phyloP scores from a whole-genome alignment of 192 early-diverging fungal genomes.

The Coemansia asiatica region DNA sequence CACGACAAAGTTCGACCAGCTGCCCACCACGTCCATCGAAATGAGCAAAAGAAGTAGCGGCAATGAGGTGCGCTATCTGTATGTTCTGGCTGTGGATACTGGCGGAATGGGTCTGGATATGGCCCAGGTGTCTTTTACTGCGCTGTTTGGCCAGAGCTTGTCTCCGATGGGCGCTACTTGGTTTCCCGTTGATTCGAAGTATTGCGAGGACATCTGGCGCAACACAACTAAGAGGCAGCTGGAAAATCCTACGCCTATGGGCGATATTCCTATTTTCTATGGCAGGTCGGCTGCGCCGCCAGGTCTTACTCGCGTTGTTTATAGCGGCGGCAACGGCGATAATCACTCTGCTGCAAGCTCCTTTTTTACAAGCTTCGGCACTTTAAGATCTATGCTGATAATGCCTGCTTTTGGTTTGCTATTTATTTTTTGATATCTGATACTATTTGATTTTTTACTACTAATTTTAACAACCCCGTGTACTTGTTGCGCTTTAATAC shows the following conservation, averaged over 20 bases:
- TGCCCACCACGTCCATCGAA: conserved; percentile 21
- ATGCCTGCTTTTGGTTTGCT: not conserved
- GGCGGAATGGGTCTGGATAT: conserved; percentile 57
- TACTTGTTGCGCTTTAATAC: too few species aligned
- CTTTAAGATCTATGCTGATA: not conserved
- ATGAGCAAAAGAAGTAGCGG: conserved; percentile 12
- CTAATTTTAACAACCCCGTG: too few species aligned
- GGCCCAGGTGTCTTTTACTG: conserved; percentile 51
- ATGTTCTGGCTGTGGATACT: conserved; percentile 59
- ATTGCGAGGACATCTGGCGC: conserved; percentile 51
- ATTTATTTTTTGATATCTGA: too few species aligned
- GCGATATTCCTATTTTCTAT: conserved; percentile 16
- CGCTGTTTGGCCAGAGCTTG: conserved; percentile 52
- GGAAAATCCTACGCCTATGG: conserved; percentile 29
- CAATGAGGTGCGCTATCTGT: conserved; percentile 33
- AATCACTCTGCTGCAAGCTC: not conserved
- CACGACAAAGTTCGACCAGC: conserved; percentile 27
- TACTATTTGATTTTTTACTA: too few species aligned
- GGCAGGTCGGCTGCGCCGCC: conserved; percentile 26
- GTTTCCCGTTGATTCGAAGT: conserved; percentile 46
- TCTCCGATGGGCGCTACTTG: conserved; percentile 52
- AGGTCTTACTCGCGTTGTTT: conserved; percentile 9
- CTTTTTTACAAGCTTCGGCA: not conserved
- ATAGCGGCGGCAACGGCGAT: not conserved
- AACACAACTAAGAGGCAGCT: conserved; percentile 31